Evolutionary conservation across 2,329 filamentous ascomycete species (phyloP).

Genomic region (Pseudofabraea citricarpa): DNA sequence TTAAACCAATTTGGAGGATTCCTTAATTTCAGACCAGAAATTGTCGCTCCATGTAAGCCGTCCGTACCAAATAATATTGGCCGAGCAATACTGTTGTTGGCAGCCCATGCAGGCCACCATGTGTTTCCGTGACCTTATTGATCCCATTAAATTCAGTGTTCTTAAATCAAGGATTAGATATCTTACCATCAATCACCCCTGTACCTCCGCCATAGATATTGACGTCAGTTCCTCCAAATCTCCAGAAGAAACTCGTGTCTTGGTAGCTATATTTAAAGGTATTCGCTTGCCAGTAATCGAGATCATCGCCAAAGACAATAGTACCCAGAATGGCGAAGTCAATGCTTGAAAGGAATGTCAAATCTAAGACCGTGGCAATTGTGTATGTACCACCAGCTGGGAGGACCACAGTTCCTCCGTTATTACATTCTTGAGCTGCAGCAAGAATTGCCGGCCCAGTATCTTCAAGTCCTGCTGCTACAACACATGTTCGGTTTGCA

Average conservation of each 20-base stretch:
- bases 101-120: constrained; percentile 44
- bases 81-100: constrained; percentile 44
- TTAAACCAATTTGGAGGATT: constrained; percentile 50
- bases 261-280: constrained; percentile 52
- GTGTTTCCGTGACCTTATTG: constrained; percentile 46
- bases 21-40: constrained; percentile 46
- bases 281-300: constrained; percentile 52
- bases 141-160: no score
- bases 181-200: no score
- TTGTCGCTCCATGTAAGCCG: constrained; percentile 42
- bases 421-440: constrained; percentile 47
- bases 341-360: constrained; percentile 50
- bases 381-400: constrained; percentile 44
- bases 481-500: no score
- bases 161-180: no score
- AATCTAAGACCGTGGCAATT: constrained; percentile 49
- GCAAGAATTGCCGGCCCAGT: no score
- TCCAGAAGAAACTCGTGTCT: constrained; percentile 54
- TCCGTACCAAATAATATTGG: constrained; percentile 50
- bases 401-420: constrained; percentile 53
- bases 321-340: constrained; percentile 41
- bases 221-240: constrained; percentile 51
- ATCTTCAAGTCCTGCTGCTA: no score
- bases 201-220: constrained; percentile 54
- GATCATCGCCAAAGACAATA: constrained; percentile 46